phyloP scores from a whole-genome alignment of 2,329 filamentous ascomycete species.

The Aspergillus sp. region DNA sequence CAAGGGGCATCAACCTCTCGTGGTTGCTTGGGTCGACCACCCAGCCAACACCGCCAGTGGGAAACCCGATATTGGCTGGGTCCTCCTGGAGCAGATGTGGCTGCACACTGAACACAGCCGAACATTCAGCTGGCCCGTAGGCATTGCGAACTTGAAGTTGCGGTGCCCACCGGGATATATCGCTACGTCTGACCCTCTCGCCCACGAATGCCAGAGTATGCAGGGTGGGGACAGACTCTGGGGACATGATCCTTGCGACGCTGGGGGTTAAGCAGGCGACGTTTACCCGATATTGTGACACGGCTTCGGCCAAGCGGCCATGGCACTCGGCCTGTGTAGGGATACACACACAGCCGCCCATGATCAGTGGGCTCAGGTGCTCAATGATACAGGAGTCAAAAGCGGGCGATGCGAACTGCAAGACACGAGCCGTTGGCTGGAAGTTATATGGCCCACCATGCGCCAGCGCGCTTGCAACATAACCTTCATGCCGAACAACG shows the following conservation, averaged over 20 bases:
- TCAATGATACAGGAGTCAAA: conserved; percentile 11
- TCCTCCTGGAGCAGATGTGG: conserved; percentile 13
- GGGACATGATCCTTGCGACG: conserved; percentile 44
- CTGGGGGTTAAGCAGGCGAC: conserved; percentile 58
- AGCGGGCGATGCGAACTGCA: conserved; percentile 14
- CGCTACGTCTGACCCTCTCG: not conserved
- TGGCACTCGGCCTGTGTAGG: conserved; percentile 10
- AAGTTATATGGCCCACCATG: conserved; percentile 1
- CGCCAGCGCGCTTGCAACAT: conserved; percentile 7
- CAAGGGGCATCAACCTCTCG: not conserved
- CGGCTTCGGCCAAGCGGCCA: conserved; percentile 44
- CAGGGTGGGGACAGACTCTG: conserved; percentile 33
- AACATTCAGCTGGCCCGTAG: conserved; percentile 12
- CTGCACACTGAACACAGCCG: conserved; percentile 29
- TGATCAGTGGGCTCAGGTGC: conserved; percentile 12
- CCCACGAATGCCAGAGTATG: not conserved
- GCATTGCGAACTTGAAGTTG: conserved; percentile 1
- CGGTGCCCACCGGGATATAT: conserved; percentile 24
- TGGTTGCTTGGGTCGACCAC: conserved; percentile 1
- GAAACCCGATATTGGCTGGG: conserved; percentile 1
- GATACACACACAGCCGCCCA: conserved; percentile 18
- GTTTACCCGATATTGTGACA: conserved; percentile 47
- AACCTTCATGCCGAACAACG: conserved; percentile 4
- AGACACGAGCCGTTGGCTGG: not conserved
- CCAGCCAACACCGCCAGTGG: conserved; percentile 3